Evolutionary conservation across 805 yeast species (phyloP).

Genomic region (Candida railenensis): DNA sequence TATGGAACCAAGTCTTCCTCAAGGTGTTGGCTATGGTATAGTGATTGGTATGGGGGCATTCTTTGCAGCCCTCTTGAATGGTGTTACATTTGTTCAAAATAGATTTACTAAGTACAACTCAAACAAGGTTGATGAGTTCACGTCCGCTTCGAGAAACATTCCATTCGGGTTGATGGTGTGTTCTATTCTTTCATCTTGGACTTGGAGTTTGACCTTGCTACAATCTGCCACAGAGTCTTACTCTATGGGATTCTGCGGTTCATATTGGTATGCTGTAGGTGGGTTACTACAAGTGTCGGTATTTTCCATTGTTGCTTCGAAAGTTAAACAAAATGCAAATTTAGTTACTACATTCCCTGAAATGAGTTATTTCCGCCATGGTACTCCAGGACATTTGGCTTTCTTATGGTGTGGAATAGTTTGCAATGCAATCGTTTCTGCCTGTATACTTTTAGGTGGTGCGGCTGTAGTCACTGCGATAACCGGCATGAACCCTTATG

Average conservation of each 20-base stretch:
- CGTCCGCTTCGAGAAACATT: slow-evolving; percentile 15
- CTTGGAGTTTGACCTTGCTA: slow-evolving; percentile 25
- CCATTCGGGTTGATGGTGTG: slow-evolving; percentile 17
- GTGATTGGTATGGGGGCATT: slow-evolving; percentile 17
- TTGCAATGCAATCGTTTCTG: slow-evolving; percentile 20
- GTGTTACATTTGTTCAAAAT: slow-evolving; percentile 13
- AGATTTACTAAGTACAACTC: slow-evolving; percentile 12
- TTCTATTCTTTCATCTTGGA: slow-evolving; percentile 25
- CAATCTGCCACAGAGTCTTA: slow-evolving; percentile 20
- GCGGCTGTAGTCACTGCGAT: slow-evolving; percentile 15
- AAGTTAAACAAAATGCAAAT: slow-evolving; percentile 30
- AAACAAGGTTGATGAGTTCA: slow-evolving; percentile 16
- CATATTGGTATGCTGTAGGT: slow-evolving; percentile 23
- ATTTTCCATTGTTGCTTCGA: slow-evolving; percentile 33
- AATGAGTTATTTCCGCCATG: slow-evolving; percentile 26
- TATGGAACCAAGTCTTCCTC: slow-evolving; percentile 15
- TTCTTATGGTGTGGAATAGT: slow-evolving; percentile 23
- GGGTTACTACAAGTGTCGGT: slow-evolving; percentile 29
- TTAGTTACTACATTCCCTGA: slow-evolving; percentile 31
- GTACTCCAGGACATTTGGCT: slow-evolving; percentile 24
- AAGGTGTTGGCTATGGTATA: slow-evolving; percentile 17
- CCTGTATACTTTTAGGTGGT: slow-evolving; percentile 20
- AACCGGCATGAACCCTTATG: slow-evolving; percentile 13
- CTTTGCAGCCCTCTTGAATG: slow-evolving; percentile 16
- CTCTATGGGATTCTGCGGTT: slow-evolving; percentile 20